phyloP scores from a whole-genome alignment of 1,284 basidiomycete genomes.

The Cryptococcus depauperatus region DNA sequence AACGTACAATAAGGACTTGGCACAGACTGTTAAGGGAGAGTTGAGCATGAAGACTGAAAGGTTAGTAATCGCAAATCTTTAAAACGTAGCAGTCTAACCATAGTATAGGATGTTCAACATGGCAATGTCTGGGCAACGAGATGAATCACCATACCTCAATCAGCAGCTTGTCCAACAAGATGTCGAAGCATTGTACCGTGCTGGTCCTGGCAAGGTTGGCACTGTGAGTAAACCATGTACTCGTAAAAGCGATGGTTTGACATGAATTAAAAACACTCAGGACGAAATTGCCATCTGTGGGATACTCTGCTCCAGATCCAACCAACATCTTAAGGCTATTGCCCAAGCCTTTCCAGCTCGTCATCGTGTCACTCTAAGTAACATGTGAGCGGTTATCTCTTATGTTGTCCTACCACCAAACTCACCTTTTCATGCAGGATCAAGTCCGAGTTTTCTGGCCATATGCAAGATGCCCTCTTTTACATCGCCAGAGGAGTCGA shows the following conservation, averaged over 20 bases:
- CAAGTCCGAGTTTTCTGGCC: constrained; percentile 44
- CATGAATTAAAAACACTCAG: constrained; percentile 13
- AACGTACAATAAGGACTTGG: constrained; percentile 39
- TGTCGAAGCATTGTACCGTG: constrained; percentile 40
- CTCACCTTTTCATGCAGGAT: constrained; percentile 25
- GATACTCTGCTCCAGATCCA: constrained; percentile 41
- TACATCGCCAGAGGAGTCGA: constrained; percentile 40
- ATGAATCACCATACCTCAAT: constrained; percentile 42
- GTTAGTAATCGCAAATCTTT: constrained; percentile 14
- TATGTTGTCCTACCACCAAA: not conserved
- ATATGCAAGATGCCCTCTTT: constrained; percentile 41
- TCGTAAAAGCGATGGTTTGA: not conserved
- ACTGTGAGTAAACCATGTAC: constrained; percentile 29
- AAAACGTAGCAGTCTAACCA: not conserved
- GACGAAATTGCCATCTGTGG: constrained; percentile 45
- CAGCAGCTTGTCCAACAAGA: constrained; percentile 42
- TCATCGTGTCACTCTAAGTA: constrained; percentile 29
- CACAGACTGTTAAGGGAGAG: constrained; percentile 38
- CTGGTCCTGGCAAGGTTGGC: constrained; percentile 42
- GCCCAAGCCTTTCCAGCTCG: constrained; percentile 37
- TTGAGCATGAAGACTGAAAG: constrained; percentile 46
- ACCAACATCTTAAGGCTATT: constrained; percentile 41
- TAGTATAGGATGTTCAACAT: constrained; percentile 41
- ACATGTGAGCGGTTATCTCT: constrained; percentile 27
- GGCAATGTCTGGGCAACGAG: constrained; percentile 40